A percentile compares a stretch with the other conserved stretches of the same genome.
These are phyloP conservation scores for Pseudogymnoascus pannorum DNA, from an alignment of 2,329 filamentous ascomycete genomes.

Conservation along the genomic window DNA sequence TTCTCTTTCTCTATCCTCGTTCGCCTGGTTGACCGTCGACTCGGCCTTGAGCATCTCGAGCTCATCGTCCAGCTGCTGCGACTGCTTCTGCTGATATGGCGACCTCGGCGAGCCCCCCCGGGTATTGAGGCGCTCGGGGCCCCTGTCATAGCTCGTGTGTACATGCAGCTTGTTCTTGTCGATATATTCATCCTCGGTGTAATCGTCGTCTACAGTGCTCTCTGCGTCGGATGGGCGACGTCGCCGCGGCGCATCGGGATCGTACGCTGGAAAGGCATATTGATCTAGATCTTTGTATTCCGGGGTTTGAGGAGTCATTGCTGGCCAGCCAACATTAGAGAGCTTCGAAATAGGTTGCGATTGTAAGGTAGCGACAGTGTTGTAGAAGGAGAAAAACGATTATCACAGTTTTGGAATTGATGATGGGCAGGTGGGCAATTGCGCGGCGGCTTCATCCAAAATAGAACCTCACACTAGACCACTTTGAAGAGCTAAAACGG, in stretches of 20 bases:
- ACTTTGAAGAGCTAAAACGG: conserved; percentile 1
- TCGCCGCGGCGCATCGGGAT: conserved; percentile 14
- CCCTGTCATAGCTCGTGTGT: conserved; percentile 35
- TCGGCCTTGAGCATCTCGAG: conserved; percentile 58
- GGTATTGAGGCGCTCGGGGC: conserved; percentile 23
- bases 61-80: conserved; percentile 57
- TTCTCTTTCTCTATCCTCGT: conserved; percentile 10
- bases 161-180: conserved; percentile 40
- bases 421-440: neutral
- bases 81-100: conserved; percentile 48
- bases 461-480: conserved; percentile 2
- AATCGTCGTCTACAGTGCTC: conserved; percentile 25
- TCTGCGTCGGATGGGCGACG: conserved; percentile 28
- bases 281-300: conserved; percentile 17
- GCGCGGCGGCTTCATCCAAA: neutral
- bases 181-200: conserved; percentile 15
- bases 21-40: conserved; percentile 39
- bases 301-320: conserved; percentile 1
- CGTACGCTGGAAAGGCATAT: conserved; percentile 27
- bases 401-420: neutral
- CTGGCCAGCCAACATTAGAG: conserved; percentile 1
- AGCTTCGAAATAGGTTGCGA: neutral
- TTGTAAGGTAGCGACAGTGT: conserved; percentile 1
- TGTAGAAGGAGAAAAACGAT: neutral
- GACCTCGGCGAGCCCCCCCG: conserved; percentile 32